Conservation (phyloP, 345 rosid species). For the Cardiospermum halicacabum region DNA sequence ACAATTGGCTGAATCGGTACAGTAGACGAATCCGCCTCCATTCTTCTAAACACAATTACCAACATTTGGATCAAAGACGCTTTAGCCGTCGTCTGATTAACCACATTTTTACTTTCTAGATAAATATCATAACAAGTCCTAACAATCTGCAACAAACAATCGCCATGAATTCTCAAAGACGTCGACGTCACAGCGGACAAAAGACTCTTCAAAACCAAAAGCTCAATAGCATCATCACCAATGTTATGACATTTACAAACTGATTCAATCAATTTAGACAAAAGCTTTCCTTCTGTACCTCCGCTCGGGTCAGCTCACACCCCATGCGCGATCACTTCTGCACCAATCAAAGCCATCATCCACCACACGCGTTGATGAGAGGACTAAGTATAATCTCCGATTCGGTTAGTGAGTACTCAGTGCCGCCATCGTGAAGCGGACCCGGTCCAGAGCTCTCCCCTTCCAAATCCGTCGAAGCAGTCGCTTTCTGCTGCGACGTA, state of each 20-base stretch:
- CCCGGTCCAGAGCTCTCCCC: constrained; percentile 68
- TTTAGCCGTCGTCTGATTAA: constrained; percentile 91
- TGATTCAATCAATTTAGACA: constrained; percentile 65
- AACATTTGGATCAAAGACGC: constrained; percentile 96
- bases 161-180: constrained; percentile 86
- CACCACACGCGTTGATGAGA: constrained; percentile 65
- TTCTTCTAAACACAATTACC: constrained; percentile 93
- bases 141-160: constrained; percentile 79
- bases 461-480: constrained; percentile 42
- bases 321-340: constrained; percentile 96
- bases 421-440: constrained; percentile 80
- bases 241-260: constrained; percentile 82
- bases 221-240: constrained; percentile 77
- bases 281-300: constrained; percentile 58
- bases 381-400: constrained; percentile 87
- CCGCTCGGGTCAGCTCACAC: constrained; percentile 92
- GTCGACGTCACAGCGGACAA: constrained; percentile 86
- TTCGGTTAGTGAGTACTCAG: constrained; percentile 67
- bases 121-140: constrained; percentile 95
- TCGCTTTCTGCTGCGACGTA: constrained; percentile 10
- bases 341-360: constrained; percentile 89
- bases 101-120: constrained; percentile 82
- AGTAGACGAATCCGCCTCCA: constrained; percentile 97
- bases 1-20: constrained; percentile 97
- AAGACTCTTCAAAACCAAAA: constrained; percentile 70